Base-by-base conservation (phyloP, 1,284 basidiomycete genomes). In the Rhizoctonia solani region DNA sequence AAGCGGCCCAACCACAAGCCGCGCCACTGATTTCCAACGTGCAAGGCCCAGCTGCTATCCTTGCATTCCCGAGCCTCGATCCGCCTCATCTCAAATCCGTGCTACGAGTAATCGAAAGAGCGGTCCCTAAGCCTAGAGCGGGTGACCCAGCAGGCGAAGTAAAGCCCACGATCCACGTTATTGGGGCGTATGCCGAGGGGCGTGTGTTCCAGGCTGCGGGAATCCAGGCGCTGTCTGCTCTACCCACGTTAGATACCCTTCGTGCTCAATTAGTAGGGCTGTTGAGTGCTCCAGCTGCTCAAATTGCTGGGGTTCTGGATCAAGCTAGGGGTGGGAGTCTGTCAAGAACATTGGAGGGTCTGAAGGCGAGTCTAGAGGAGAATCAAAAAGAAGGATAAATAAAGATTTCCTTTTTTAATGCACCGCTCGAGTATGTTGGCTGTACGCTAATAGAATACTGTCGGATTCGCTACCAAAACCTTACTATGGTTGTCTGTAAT, bases 121-220 rank as follows among this genome's bases (percentile, higher is more conserved):
- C 81, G 4, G 83, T 88, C 1, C 90, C 90, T 4, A 69, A 69
- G 16, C 42, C 69, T 16, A 13, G 32, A 13, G 46, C 49, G 19
- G 41, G 6, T 80, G 44, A 50, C 27, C 3, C 80, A 14, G 81
- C 81, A 88, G 74, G 23, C 13, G 55, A 59, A 21, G 56, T 55
- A 41, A 46, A 56, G 0, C 59, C 66, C 14, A 27, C 21, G 6
- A 75, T 92, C 67, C 82, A 78, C 72, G 76, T 92, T n/a, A 80
- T 89, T 68, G 90, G 90, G 19, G 90, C 88, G 44, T 77, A 92
- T 67, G 83, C 92, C 68, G 90, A 92, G 73, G 87, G 88, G 29
- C 79, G 82, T 71, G 82, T 91, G 66, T 85, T 90, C 75, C 78
- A 84, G 58, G 79, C 84, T 19, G 76, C 80, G 6, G 82, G 80